A percentile compares a stretch with the other conserved stretches of the same genome.
Conservation (phyloP, 495 filamentous ascomycete species). For the Daldinia concentrica region DNA sequence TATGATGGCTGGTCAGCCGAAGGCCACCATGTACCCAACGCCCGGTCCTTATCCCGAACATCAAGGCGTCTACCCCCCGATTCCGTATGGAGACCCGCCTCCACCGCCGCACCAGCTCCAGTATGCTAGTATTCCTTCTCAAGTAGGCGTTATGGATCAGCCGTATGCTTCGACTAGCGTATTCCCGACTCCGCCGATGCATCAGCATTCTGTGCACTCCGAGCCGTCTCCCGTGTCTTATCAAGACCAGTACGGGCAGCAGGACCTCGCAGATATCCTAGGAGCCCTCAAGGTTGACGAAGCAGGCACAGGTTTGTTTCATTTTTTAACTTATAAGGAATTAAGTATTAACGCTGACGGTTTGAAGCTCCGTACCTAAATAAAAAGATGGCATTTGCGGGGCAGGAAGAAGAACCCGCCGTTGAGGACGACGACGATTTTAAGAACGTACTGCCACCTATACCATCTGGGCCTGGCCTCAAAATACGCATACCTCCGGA, state of each 20-base stretch:
- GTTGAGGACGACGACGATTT: constrained; percentile 79
- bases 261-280: constrained; percentile 79
- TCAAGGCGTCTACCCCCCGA: constrained; percentile 55
- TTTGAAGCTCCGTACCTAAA: constrained; percentile 83
- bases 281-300: constrained; percentile 90
- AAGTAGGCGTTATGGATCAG: constrained; percentile 60
- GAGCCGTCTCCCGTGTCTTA: constrained; percentile 61
- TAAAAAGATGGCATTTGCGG: constrained; percentile 65
- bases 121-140: constrained; percentile 58
- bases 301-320: constrained; percentile 79
- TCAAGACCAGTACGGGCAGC: constrained; percentile 72
- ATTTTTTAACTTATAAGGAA: neutral
- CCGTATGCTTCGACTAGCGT: constrained; percentile 55
- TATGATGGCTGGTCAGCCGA: constrained; percentile 47
- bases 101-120: constrained; percentile 57
- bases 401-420: constrained; percentile 74
- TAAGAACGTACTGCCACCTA: constrained; percentile 69
- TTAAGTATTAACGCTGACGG: constrained; percentile 11
- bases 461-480: constrained; percentile 70
- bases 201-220: constrained; percentile 55
- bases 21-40: constrained; percentile 52
- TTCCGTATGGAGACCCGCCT: constrained; percentile 57
- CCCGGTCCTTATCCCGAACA: constrained; percentile 52
- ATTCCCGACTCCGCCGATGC: constrained; percentile 65
- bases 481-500: constrained; percentile 91